Evolutionary conservation across 805 yeast species (phyloP), one percentile per base, ranked within the genome.

Genomic region (Starmerella etchellsii): DNA sequence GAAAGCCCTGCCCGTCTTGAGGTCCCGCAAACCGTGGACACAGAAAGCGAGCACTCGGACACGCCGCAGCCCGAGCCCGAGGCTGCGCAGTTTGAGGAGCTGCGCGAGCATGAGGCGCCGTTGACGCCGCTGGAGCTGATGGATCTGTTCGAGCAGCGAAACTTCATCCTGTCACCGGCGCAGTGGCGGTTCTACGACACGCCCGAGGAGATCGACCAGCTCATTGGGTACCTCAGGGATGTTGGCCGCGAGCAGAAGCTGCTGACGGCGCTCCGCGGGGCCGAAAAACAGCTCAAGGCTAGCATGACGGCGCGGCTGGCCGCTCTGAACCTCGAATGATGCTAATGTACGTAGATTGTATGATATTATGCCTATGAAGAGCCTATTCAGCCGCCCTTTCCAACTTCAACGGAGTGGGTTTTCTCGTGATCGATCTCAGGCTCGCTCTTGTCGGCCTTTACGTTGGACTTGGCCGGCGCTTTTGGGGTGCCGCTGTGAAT

Each of bases 131-230:
- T 30, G 18, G 54, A 43, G 13, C 22, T 49, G 24, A 43, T 42
- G 37, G 28, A 31, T 16, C 14, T 30, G 10, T 39, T 43, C 22
- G 49, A 51, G 36, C 42, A 46, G 28, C 36, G 36, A 2, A 2
- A 21, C n/a, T 22, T 22, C 20, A 31, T 46, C 15, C 19, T 37
- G 22, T 27, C 40, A 22, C 44, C 53, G 16, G 22, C 45, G 21
- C 41, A 53, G 27, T 53, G 56, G 56, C 40, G 55, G 19, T 51
- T 30, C 43, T 51, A 51, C 37, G 53, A 50, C 2, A 42, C 44
- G 16, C 47, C 43, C 23, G 42, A 34, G 13, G 52, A 50, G 37
- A 21, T 53, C 16, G 35, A 32, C 16, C 31, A 26, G 27, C 44
- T 53, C 2, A 19, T 35, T 18, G 2, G 18, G 14, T 36, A 41